phyloP scores from a whole-genome alignment of 768 basidiomycete species.

The Amanita rimosa region DNA sequence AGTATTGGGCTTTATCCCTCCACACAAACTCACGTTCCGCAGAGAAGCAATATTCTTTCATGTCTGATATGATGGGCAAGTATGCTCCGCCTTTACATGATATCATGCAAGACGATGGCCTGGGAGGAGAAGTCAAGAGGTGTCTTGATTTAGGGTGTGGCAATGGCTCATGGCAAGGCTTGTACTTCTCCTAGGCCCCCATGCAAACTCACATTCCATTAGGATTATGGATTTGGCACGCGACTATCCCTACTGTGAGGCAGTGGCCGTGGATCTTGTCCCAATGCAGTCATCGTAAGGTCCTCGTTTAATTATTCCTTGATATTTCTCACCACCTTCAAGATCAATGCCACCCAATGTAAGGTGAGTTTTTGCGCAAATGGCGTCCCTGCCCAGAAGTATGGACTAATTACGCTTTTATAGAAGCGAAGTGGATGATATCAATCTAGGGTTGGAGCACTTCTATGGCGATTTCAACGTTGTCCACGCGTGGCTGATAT shows the following conservation, averaged over 20 bases:
- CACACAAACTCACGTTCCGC: constrained; percentile 6
- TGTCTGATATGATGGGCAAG: constrained; percentile 53
- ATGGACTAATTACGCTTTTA: constrained; percentile 4
- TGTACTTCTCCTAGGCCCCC: background rate
- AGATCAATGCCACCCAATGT: constrained; percentile 63
- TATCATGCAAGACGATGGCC: constrained; percentile 47
- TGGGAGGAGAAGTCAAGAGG: constrained; percentile 43
- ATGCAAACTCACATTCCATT: background rate
- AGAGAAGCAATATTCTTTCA: constrained; percentile 64
- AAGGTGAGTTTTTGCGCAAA: constrained; percentile 28
- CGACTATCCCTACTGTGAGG: constrained; percentile 58
- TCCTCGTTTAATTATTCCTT: background rate
- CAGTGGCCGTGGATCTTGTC: constrained; percentile 70
- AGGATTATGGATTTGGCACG: constrained; percentile 72
- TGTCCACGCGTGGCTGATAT: constrained; percentile 60
- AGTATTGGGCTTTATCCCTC: constrained; percentile 11
- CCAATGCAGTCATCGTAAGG: constrained; percentile 67
- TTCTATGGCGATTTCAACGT: constrained; percentile 72
- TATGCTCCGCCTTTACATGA: constrained; percentile 49
- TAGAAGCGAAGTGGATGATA: constrained; percentile 78
- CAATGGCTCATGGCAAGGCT: constrained; percentile 58
- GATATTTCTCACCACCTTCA: background rate
- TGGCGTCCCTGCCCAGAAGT: background rate
- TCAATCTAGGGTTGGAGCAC: constrained; percentile 77
- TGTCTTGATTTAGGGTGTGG: constrained; percentile 73